Evolutionary conservation across 2,329 filamentous ascomycete genomes (phyloP).

Genomic region (Xylaria arbuscula): DNA sequence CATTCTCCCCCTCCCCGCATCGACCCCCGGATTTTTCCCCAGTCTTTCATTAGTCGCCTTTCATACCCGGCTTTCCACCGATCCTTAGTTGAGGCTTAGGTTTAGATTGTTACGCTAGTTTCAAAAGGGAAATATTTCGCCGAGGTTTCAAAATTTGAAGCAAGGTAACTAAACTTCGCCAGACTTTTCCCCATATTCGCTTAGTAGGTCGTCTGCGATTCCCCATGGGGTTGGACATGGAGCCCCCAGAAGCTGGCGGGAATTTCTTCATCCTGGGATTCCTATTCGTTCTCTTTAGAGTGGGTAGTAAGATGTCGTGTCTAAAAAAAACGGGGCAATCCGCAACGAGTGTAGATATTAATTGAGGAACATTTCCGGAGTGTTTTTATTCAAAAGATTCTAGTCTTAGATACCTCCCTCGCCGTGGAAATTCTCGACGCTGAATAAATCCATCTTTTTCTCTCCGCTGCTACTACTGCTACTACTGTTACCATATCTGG

Average conservation of each 20-base stretch:
- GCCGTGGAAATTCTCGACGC: too few species aligned
- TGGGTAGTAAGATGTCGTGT: too few species aligned
- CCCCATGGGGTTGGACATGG: slow-evolving; percentile 4
- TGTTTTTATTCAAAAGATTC: neutral
- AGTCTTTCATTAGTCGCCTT: too few species aligned
- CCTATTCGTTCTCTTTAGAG: too few species aligned
- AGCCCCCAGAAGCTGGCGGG: neutral
- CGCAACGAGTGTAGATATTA: neutral
- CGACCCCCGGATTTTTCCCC: too few species aligned
- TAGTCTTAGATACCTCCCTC: neutral
- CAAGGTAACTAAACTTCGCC: neutral
- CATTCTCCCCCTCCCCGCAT: too few species aligned
- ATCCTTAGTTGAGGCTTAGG: neutral
- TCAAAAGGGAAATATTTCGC: slow-evolving; percentile 7
- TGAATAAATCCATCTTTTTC: neutral
- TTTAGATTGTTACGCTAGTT: neutral
- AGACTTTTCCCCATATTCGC: neutral
- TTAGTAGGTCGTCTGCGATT: neutral
- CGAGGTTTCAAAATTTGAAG: neutral
- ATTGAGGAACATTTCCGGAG: neutral
- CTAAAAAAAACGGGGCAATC: too few species aligned
- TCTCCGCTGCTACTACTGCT: neutral
- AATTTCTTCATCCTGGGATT: neutral
- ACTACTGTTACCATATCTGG: neutral
- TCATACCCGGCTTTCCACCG: neutral